Percentiles rank a stretch among this genome's conserved stretches.
Evolutionary conservation across 2,329 filamentous ascomycete species (phyloP).

Genomic region (Pleochaeta shiraiana): DNA sequence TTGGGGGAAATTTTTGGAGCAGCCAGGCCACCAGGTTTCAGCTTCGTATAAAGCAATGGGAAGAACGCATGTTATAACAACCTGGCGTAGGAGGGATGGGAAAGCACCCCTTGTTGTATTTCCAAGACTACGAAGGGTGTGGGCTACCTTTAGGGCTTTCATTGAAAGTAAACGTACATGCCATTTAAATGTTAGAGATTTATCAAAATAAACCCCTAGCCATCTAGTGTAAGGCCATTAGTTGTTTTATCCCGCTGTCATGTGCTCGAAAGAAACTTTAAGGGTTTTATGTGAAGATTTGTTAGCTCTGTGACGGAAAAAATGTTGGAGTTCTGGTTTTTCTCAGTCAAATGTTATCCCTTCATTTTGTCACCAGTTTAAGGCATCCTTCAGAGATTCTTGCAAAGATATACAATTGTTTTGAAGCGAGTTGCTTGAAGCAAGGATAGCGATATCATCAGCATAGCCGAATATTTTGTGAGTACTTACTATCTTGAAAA

Average conservation of each 20-base stretch:
- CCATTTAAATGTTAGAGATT: neutral
- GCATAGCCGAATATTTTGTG: neutral
- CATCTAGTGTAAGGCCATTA: neutral
- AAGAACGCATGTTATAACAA: neutral
- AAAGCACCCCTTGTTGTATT: neutral
- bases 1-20: neutral
- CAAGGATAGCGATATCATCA: neutral
- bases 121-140: neutral
- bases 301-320: neutral
- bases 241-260: too few species aligned
- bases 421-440: neutral
- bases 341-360: neutral
- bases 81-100: neutral
- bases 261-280: too few species aligned
- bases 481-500: neutral
- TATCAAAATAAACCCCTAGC: neutral
- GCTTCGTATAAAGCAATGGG: neutral
- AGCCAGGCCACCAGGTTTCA: neutral
- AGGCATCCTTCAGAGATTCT: neutral
- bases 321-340: neutral
- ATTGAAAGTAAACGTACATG: neutral
- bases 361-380: neutral
- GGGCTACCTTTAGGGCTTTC: neutral
- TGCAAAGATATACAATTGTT: conserved; percentile 1
- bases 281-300: too few species aligned